Evolutionary conservation across 805 yeast species (phyloP), one percentile per base, ranked within the genome.

Genomic region (Wickerhamiella kurtzmanii): DNA sequence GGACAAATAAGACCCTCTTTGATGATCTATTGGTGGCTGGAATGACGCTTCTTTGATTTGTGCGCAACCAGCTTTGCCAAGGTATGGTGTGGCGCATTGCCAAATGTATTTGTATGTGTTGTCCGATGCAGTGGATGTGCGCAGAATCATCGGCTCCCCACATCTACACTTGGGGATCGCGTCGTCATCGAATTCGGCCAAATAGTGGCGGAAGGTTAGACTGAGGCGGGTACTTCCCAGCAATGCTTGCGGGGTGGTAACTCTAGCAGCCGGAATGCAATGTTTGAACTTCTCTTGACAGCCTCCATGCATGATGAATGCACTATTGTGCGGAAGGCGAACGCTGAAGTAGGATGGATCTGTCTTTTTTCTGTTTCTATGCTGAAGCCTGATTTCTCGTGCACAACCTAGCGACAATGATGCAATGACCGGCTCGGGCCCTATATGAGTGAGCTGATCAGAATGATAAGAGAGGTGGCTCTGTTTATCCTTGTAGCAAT

Each of bases 221-320:
- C 79, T 82, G 51, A 79, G 71, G 44, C 94, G 62, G 3, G 67
- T 50, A 1, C 70, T 53, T 0, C 79, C 80, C 0, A 78, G 58
- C 0, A 71, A 60, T 0, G 73, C 70, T 52, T 80, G 80, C 0
- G 64, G 52, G 16, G 68, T 64, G 2, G 76, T 60, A 5, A 61
- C 48, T 4, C 50, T 43, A 37, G 70, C 61, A 0, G 77, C 66
- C 3, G 74, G 74, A 0, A 83, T 75, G 49, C 77, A 66, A 56
- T 84, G 94, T 55, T 77, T 81, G 58, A 64, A 83, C 44, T 74
- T 75, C 52, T 83, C 94, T 58, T 83, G 94, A 50, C 83, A 78
- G 0, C 85, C 86, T 1, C 85, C 81, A 49, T 79, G 77, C 94
- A 83, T 82, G 2, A 83, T 62, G 2, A 82, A 55, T 36, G 83